Conservation (phyloP, 306 rosid species). For the Betula pendula region DNA sequence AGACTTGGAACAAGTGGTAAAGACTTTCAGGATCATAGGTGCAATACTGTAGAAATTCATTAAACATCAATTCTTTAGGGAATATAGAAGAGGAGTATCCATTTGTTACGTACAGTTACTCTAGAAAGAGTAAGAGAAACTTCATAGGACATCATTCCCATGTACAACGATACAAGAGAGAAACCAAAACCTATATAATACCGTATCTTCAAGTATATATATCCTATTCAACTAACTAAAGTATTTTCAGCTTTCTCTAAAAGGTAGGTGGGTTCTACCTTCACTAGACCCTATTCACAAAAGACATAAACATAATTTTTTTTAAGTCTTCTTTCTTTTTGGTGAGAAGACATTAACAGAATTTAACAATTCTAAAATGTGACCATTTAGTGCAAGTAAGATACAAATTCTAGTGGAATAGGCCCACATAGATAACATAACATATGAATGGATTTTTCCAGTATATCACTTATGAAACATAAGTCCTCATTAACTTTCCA, state of each 20-base stretch:
- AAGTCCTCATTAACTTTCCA: neutral
- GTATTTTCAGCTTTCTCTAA: neutral
- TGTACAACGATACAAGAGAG: neutral
- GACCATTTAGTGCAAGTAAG: neutral
- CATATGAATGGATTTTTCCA: neutral
- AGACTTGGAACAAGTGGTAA: conserved; percentile 6
- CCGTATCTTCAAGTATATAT: neutral
- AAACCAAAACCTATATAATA: neutral
- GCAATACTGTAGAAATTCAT: neutral
- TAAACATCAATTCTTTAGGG: neutral
- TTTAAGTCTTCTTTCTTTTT: no score
- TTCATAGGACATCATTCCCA: neutral
- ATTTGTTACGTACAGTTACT: neutral
- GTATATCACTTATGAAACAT: neutral
- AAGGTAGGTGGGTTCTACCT: neutral
- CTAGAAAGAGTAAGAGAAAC: neutral
- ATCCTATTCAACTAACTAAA: no score
- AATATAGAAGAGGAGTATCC: neutral
- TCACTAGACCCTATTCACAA: no score
- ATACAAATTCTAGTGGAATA: neutral
- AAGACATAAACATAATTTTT: no score
- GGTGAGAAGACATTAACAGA: no score
- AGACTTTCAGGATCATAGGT: neutral
- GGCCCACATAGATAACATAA: neutral
- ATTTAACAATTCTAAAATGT: no score